phyloP scores from a whole-genome alignment of 2,329 filamentous ascomycete genomes.

The Ophiostoma piceae region DNA sequence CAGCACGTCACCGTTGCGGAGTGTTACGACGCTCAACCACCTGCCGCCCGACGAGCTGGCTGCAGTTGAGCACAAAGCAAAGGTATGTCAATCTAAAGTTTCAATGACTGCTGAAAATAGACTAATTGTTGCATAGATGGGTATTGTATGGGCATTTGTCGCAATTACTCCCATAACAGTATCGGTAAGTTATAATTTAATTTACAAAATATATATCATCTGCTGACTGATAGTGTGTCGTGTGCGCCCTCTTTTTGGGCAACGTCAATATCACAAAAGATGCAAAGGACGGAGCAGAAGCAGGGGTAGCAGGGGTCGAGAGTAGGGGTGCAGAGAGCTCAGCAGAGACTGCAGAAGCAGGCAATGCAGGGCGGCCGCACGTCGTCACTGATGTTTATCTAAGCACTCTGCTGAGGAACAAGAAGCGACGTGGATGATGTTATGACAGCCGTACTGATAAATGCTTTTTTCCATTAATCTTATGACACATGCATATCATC shows the following conservation, averaged over 20 bases:
- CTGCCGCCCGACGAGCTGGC: slow-evolving; percentile 36
- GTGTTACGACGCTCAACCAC: slow-evolving; percentile 36
- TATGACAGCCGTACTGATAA: not conserved
- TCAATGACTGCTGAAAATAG: not conserved
- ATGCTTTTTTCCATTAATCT: not conserved
- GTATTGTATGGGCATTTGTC: slow-evolving; percentile 62
- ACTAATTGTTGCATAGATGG: slow-evolving; percentile 32
- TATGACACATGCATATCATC: not conserved
- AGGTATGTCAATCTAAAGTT: slow-evolving; percentile 27
- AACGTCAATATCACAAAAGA: slow-evolving; percentile 34
- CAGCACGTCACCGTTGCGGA: slow-evolving; percentile 30
- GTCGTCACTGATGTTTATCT: slow-evolving; percentile 19
- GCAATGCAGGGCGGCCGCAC: slow-evolving; percentile 6
- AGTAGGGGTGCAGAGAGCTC: not conserved
- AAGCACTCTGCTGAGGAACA: not conserved
- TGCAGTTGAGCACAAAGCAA: slow-evolving; percentile 41
- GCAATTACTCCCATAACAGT: slow-evolving; percentile 55
- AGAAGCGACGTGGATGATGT: not conserved
- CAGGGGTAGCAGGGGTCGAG: not conserved
- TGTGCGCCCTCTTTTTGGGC: slow-evolving; percentile 32
- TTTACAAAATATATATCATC: too few species aligned
- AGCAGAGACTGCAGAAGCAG: not conserved
- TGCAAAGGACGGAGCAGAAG: not conserved
- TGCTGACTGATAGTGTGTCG: slow-evolving; percentile 28
- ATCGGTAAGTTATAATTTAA: slow-evolving; percentile 32